A percentile compares a stretch with the other conserved stretches of the same genome.
Evolutionary conservation across 768 basidiomycete species (phyloP).

Genomic region (Tylopilus sp.): DNA sequence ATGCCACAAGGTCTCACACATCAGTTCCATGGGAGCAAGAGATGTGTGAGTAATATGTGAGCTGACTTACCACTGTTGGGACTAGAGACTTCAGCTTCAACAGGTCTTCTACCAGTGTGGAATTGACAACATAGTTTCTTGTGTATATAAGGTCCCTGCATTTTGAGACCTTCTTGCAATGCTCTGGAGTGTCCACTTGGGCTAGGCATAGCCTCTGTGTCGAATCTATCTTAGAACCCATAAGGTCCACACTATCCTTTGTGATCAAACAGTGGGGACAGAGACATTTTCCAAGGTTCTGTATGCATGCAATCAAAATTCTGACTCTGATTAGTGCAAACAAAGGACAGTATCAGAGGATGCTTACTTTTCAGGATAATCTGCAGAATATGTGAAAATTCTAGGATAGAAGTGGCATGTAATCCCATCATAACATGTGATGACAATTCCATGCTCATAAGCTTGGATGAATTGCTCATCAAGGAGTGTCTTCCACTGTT

Average conservation of each 20-base stretch:
- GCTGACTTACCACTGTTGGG: not conserved
- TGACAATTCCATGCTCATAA: too few relatives aligned
- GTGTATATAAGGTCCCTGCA: not conserved
- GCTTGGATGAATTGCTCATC: too few relatives aligned
- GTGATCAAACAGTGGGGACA: not conserved
- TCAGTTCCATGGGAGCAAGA: too few relatives aligned
- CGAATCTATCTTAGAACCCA: not conserved
- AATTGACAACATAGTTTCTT: not conserved
- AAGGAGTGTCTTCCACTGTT: too few relatives aligned
- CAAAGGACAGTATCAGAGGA: too few relatives aligned
- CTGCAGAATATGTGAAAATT: too few relatives aligned
- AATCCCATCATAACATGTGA: too few relatives aligned
- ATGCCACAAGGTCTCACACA: too few relatives aligned
- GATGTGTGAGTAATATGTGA: too few relatives aligned
- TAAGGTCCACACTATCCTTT: not conserved
- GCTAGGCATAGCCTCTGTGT: not conserved
- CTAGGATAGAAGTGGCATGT: too few relatives aligned
- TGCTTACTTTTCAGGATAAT: too few relatives aligned
- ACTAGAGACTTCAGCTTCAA: not conserved
- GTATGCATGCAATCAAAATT: not conserved
- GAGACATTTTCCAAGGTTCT: not conserved
- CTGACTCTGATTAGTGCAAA: not conserved
- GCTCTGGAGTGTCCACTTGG: not conserved
- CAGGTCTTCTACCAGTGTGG: not conserved
- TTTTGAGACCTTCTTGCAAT: not conserved